Evolutionary conservation across 2,329 filamentous ascomycete species (phyloP).

Genomic region (Fusarium solani-melongenae): DNA sequence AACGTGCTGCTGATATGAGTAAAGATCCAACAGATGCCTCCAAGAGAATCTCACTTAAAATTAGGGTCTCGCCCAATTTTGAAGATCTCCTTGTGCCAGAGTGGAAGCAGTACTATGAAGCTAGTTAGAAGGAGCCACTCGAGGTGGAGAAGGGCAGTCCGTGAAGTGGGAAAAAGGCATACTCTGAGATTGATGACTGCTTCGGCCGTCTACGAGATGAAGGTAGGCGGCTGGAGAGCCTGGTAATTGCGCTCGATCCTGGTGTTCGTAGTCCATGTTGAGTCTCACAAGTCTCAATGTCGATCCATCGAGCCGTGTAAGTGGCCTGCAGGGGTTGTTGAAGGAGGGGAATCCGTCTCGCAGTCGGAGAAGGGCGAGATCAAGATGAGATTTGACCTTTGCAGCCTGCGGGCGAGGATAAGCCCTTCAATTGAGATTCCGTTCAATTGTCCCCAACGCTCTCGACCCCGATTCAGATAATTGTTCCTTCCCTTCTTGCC

Average conservation of each 20-base stretch:
- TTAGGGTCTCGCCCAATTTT: slow-evolving; percentile 50
- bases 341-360: slow-evolving; percentile 4
- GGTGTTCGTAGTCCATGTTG: slow-evolving; percentile 34
- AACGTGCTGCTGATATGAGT: slow-evolving; percentile 48
- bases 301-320: slow-evolving; percentile 28
- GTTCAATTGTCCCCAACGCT: not conserved
- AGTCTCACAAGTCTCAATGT: not conserved
- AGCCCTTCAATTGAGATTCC: not conserved
- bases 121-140: slow-evolving; percentile 22
- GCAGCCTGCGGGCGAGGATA: not conserved
- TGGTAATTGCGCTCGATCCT: not conserved
- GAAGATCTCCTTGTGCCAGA: slow-evolving; percentile 47
- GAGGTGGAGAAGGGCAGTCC: slow-evolving; percentile 12
- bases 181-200: slow-evolving; percentile 41
- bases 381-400: not conserved
- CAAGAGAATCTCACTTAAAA: slow-evolving; percentile 44
- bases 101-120: slow-evolving; percentile 41
- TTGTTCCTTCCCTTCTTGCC: slow-evolving; percentile 16
- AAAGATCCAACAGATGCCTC: not conserved
- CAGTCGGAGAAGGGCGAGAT: not conserved
- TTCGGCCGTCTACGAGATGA: slow-evolving; percentile 38
- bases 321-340: slow-evolving; percentile 22
- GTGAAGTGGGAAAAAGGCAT: slow-evolving; percentile 16
- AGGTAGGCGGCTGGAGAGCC: slow-evolving; percentile 43
- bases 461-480: slow-evolving; percentile 3